These are phyloP conservation scores for Chloropicon primus DNA, from an alignment of 139 green algal species.

Conservation along the genomic window DNA sequence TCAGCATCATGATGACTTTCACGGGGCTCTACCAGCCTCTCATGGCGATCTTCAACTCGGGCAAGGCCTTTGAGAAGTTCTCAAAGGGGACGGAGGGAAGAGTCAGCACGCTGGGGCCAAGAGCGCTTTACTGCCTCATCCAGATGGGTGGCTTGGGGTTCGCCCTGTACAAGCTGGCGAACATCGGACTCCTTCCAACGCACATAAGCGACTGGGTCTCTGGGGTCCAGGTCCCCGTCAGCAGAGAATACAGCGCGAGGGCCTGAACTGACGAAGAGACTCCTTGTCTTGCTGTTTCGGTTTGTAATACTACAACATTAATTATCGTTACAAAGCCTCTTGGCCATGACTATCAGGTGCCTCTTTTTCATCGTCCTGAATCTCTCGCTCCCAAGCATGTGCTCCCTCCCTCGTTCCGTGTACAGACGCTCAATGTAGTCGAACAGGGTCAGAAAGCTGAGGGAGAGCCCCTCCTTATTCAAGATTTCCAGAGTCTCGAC, in stretches of 20 bases:
- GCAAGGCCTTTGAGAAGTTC: conserved; percentile 46
- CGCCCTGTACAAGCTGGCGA: conserved; percentile 67
- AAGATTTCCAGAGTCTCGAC: background rate
- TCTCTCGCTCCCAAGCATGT: background rate
- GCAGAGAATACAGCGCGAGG: conserved; percentile 1
- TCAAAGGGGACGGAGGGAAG: conserved; percentile 28
- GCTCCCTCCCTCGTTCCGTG: no score
- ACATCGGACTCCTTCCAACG: conserved; percentile 82
- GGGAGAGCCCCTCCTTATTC: background rate
- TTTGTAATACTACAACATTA: no score
- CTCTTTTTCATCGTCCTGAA: background rate
- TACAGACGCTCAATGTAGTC: background rate
- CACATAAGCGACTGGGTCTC: conserved; percentile 68
- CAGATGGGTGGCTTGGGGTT: conserved; percentile 48
- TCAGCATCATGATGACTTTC: conserved; percentile 81
- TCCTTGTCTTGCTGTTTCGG: no score
- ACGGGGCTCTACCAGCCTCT: conserved; percentile 62
- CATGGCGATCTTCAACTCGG: conserved; percentile 53
- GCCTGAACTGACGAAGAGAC: no score
- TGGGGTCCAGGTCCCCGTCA: conserved; percentile 4
- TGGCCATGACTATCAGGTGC: background rate
- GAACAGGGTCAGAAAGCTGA: background rate
- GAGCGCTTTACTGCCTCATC: conserved; percentile 65
- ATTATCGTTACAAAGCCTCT: no score
- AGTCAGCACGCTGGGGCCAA: conserved; percentile 46